These are phyloP conservation scores for Acanthochlamys bracteata DNA, from an alignment of 106 monocot species.

Conservation along the genomic window DNA sequence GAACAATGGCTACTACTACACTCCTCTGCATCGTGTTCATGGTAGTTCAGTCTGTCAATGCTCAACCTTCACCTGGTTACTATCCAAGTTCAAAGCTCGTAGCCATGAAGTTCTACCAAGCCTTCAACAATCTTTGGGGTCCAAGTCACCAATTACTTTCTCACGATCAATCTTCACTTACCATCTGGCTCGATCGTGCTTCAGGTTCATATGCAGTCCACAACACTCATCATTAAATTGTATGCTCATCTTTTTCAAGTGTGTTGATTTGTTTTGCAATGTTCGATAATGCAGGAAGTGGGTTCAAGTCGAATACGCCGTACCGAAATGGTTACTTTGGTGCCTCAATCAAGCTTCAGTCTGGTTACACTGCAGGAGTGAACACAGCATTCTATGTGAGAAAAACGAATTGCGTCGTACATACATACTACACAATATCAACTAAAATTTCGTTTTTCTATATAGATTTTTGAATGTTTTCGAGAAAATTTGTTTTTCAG, in stretches of 20 bases:
- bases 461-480: background rate
- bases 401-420: background rate
- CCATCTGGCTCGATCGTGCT: conserved; percentile 52
- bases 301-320: conserved; percentile 37
- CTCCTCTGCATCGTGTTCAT: conserved; percentile 8
- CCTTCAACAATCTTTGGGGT: conserved; percentile 49
- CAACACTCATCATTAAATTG: background rate
- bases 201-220: conserved; percentile 25
- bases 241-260: background rate
- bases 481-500: conserved; percentile 1
- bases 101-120: conserved; percentile 25
- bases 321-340: conserved; percentile 44
- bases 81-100: conserved; percentile 52
- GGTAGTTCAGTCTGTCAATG: conserved; percentile 8
- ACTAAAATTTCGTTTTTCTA: background rate
- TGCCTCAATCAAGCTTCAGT: conserved; percentile 39
- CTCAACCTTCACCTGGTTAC: conserved; percentile 64
- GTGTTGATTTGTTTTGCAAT: background rate
- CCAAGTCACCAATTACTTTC: conserved; percentile 38
- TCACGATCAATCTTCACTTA: conserved; percentile 30
- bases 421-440: background rate
- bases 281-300: conserved; percentile 19
- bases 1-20: background rate
- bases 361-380: conserved; percentile 53
- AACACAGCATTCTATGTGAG: conserved; percentile 50